These are phyloP conservation scores for Mycena olivaceomarginata DNA, from an alignment of 768 basidiomycete genomes.

Conservation along the genomic window DNA sequence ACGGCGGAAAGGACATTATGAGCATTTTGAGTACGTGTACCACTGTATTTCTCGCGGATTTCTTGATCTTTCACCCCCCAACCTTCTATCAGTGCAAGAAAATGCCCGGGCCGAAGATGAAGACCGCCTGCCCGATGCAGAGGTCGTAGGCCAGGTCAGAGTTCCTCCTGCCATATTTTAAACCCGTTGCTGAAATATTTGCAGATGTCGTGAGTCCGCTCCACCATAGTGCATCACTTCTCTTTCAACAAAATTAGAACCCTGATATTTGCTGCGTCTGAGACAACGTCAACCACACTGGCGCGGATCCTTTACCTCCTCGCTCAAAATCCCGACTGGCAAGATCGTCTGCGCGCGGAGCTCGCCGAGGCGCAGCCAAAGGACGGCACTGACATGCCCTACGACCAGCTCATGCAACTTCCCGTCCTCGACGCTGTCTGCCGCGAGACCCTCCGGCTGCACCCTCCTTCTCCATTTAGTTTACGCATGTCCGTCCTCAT, in stretches of 20 bases:
- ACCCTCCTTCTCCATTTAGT: not conserved
- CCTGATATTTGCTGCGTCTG: conserved; percentile 11
- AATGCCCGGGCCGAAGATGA: not conserved
- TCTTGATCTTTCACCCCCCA: not conserved
- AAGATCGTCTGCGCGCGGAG: conserved; percentile 4
- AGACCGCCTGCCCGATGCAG: not conserved
- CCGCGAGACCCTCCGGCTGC: conserved; percentile 12
- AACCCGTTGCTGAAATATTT: not conserved
- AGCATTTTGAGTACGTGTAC: conserved; percentile 3
- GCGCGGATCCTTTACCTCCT: not conserved
- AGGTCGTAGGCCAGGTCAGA: not conserved
- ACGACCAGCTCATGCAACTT: conserved; percentile 6
- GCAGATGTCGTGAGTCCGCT: not conserved
- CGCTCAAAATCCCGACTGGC: conserved; percentile 1
- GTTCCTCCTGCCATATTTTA: not conserved
- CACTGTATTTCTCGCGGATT: not conserved
- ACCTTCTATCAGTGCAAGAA: not conserved
- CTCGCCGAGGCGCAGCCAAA: not conserved
- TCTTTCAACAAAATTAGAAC: not conserved
- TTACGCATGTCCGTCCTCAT: not conserved
- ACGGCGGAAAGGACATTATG: conserved; percentile 14
- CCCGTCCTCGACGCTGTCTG: conserved; percentile 9
- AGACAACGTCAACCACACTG: conserved; percentile 11
- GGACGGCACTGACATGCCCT: not conserved
- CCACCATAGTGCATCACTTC: no score